Conservation (phyloP, 768 basidiomycete species). For the Bullera alba region DNA sequence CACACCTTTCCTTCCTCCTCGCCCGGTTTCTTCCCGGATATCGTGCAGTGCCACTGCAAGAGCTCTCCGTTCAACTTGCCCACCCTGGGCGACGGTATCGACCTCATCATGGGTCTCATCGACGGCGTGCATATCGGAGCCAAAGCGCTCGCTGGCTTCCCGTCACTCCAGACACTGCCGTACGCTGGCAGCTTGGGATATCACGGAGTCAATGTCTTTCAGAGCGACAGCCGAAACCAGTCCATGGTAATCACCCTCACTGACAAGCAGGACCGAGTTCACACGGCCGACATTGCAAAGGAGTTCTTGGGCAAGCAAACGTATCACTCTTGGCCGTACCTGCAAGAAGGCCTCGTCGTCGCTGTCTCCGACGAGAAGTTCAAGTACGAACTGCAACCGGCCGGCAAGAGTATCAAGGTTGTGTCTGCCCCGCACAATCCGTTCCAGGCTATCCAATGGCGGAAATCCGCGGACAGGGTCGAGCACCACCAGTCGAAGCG, state of each 20-base stretch:
- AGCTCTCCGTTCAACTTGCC: slow-evolving; percentile 84
- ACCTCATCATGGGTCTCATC: slow-evolving; percentile 76
- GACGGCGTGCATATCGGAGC: slow-evolving; percentile 82
- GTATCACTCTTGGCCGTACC: slow-evolving; percentile 87
- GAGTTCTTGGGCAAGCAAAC: slow-evolving; percentile 68
- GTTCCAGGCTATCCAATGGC: slow-evolving; percentile 67
- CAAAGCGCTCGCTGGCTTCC: slow-evolving; percentile 88
- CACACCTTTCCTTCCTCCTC: slow-evolving; percentile 80
- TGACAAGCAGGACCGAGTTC: slow-evolving; percentile 62
- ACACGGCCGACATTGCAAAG: slow-evolving; percentile 65
- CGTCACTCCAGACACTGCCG: slow-evolving; percentile 83
- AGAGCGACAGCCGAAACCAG: slow-evolving; percentile 80
- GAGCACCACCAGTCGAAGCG: slow-evolving; percentile 83
- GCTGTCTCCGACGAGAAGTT: slow-evolving; percentile 79
- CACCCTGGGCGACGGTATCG: slow-evolving; percentile 66
- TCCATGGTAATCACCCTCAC: slow-evolving; percentile 84
- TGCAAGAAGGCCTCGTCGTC: slow-evolving; percentile 82
- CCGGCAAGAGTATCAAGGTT: slow-evolving; percentile 44
- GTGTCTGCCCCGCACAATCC: slow-evolving; percentile 67
- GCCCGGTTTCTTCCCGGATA: slow-evolving; percentile 87
- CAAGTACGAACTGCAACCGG: slow-evolving; percentile 60
- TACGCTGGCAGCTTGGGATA: slow-evolving; percentile 66
- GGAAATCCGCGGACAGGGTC: slow-evolving; percentile 68
- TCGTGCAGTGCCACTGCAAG: slow-evolving; percentile 68
- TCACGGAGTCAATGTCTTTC: slow-evolving; percentile 91